Evolutionary conservation across 768 basidiomycete genomes (phyloP).

Genomic region (Exidia glandulosa): DNA sequence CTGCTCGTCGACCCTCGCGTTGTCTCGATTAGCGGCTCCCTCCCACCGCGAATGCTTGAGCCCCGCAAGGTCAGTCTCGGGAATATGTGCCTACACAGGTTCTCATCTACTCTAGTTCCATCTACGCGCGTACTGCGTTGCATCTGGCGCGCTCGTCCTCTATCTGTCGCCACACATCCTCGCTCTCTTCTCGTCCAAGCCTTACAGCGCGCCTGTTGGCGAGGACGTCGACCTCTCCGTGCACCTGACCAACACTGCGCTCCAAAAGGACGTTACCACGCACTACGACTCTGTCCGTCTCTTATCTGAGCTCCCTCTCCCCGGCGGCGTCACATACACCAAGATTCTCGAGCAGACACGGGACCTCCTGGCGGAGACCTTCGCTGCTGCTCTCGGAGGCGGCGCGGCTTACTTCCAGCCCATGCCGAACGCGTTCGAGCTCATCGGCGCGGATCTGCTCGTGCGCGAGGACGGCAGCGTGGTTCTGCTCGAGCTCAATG

Average conservation of each 20-base stretch:
- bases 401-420: constrained; percentile 34
- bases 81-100: constrained; percentile 1
- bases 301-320: constrained; percentile 54
- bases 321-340: constrained; percentile 30
- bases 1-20: constrained; percentile 58
- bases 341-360: constrained; percentile 52
- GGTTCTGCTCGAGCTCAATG: constrained; percentile 82
- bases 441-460: constrained; percentile 91
- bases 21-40: constrained; percentile 23
- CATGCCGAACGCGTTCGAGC: constrained; percentile 85
- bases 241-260: constrained; percentile 88
- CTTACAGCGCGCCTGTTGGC: constrained; percentile 43
- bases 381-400: constrained; percentile 69
- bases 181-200: constrained; percentile 73
- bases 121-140: constrained; percentile 77
- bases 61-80: constrained; percentile 48
- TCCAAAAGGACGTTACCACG: constrained; percentile 38
- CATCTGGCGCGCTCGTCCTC: constrained; percentile 64
- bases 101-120: constrained; percentile 66
- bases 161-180: constrained; percentile 76
- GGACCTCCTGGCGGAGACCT: constrained; percentile 62
- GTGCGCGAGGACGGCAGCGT: constrained; percentile 37
- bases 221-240: constrained; percentile 45
- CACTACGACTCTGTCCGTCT: constrained; percentile 49
- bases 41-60: constrained; percentile 16